Evolutionary conservation across 2,329 filamentous ascomycete species (phyloP), one percentile per base, ranked within the genome.

Genomic region (Coniosporium tulheliwenetii): DNA sequence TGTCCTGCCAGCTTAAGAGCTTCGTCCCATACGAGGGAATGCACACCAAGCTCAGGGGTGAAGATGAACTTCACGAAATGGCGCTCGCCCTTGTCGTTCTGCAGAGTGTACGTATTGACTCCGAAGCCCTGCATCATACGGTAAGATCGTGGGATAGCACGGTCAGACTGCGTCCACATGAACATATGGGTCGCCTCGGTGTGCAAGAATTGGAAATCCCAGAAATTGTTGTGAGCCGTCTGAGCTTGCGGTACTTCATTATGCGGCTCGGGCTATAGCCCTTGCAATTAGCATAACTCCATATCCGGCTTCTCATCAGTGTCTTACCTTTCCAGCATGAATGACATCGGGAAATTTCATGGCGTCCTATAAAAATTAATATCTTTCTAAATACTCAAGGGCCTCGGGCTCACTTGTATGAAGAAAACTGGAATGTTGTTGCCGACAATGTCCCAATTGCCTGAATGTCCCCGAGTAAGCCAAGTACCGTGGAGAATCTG

Each of bases 71-170:
- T 89, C 57, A 84, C 79, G 48, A 86, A 85, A 42, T 73, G 67
- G 1, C 78, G 70, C 54, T 82, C 72, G 15, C 80, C 81, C 47
- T 80, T 69, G 16, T 68, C 71, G 44, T 85, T 85, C 45, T 68
- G 65, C 2, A 86, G 67, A 0, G 73, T 81, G 50, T 69, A 89
- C 0, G 84, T 87, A 59, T 89, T 86, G 49, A 89, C 83, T 41
- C 83, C 82, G 43, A 87, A 89, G 0, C 83, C 83, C 48, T 89
- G 81, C 79, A 89, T 86, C 81, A 86, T 86, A 16, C 83, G 76
- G 60, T 70, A 86, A 0, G 79, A 84, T 2, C 80, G 72, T 1
- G 82, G 82, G 42, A 85, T 85, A 0, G 69, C 68, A 26, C 81
- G 71, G 54, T 86, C 83, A 8, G 75, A 81, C 77, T 85, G 83